Percentiles rank a stretch among this genome's conserved stretches.
Conservation (phyloP, 805 yeast genomes). For the Kodamaea kaohsiungensis region DNA sequence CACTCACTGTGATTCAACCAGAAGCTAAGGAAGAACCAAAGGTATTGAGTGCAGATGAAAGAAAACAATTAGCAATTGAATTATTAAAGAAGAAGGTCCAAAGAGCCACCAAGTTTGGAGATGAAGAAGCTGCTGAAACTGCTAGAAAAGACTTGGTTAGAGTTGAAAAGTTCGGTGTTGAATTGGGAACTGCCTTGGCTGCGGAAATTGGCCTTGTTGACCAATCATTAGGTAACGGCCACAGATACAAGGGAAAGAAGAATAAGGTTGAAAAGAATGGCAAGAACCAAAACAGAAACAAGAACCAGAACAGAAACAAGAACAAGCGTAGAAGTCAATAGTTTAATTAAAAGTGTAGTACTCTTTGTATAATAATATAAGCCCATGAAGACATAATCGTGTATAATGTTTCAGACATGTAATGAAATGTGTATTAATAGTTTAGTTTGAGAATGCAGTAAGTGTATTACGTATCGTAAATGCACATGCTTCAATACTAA, state of each 20-base stretch:
- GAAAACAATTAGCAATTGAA: constrained; percentile 66
- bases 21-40: constrained; percentile 36
- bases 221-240: constrained; percentile 25
- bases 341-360: constrained; percentile 1
- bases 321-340: background rate
- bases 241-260: constrained; percentile 18
- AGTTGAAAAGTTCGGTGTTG: constrained; percentile 83
- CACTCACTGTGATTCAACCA: constrained; percentile 16
- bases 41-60: constrained; percentile 62
- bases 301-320: background rate
- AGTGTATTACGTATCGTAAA: too few relatives aligned
- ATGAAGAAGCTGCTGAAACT: constrained; percentile 52
- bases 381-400: background rate
- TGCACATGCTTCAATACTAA: too few relatives aligned
- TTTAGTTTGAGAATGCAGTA: too few relatives aligned
- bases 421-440: too few relatives aligned
- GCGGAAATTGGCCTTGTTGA: constrained; percentile 61
- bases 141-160: constrained; percentile 66
- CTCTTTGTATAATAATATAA: constrained; percentile 2
- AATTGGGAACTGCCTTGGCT: constrained; percentile 63
- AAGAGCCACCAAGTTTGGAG: constrained; percentile 79
- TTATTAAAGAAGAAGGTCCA: constrained; percentile 64
- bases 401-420: too few relatives aligned
- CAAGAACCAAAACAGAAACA: background rate
- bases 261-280: constrained; percentile 6